Conservation (phyloP, 2,329 filamentous ascomycete genomes). For the Helminthosporium solani region DNA sequence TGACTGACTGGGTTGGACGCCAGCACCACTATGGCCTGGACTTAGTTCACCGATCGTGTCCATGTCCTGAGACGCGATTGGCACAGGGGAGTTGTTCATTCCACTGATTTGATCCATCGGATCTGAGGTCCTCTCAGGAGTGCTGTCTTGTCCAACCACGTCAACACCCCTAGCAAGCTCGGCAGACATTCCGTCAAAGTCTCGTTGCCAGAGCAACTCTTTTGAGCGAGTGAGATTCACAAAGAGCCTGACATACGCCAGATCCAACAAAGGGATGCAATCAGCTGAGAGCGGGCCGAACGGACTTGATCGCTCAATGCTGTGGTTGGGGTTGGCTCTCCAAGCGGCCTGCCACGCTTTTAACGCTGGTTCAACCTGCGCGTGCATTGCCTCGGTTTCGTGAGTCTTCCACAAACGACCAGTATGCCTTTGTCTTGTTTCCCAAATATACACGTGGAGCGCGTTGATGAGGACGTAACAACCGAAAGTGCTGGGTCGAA, state of each 20-base stretch:
- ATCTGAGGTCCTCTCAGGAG: slow-evolving; percentile 48
- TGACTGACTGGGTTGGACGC: slow-evolving; percentile 47
- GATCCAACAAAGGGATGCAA: slow-evolving; percentile 83
- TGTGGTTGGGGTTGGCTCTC: slow-evolving; percentile 82
- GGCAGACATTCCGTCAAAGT: slow-evolving; percentile 88
- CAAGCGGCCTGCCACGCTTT: slow-evolving; percentile 94
- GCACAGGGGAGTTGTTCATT: slow-evolving; percentile 17
- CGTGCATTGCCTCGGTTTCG: slow-evolving; percentile 94
- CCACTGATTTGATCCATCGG: slow-evolving; percentile 29
- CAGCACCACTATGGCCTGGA: slow-evolving; percentile 35
- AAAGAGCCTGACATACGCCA: slow-evolving; percentile 89
- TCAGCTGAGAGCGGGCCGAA: slow-evolving; percentile 86
- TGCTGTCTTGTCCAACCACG: slow-evolving; percentile 70
- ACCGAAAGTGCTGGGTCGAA: slow-evolving; percentile 86
- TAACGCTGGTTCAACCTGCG: slow-evolving; percentile 89
- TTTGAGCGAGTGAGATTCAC: slow-evolving; percentile 91
- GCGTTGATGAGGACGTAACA: slow-evolving; percentile 91
- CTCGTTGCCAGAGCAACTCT: slow-evolving; percentile 89
- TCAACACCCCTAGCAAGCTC: slow-evolving; percentile 79
- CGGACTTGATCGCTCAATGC: slow-evolving; percentile 79
- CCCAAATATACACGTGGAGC: slow-evolving; percentile 97
- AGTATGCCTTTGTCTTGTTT: slow-evolving; percentile 86
- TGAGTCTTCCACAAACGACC: slow-evolving; percentile 86
- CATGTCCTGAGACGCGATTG: slow-evolving; percentile 28
- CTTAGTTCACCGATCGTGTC: slow-evolving; percentile 24